Base-by-base conservation (phyloP, 352 stramenopile species). In the Pythium guiyangense region DNA sequence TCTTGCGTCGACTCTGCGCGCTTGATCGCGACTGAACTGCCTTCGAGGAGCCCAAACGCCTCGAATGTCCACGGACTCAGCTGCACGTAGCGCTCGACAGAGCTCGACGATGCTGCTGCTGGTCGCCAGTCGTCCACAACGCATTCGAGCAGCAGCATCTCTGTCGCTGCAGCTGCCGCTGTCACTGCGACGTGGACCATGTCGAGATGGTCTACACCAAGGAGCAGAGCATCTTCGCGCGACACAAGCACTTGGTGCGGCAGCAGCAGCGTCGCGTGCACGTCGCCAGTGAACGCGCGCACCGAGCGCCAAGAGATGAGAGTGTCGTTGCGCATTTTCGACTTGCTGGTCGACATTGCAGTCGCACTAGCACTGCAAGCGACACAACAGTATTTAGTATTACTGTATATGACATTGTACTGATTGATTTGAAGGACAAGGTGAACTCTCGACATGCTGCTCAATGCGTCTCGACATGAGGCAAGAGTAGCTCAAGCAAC, bases 61-160 rank as follows among this genome's bases (percentile, higher is more conserved):
- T 86, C 59, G 29, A 88, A 47, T 6, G 74, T 65, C 81, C 79
- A 92, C 37, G 79, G 50, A 54, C 70, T 69, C 25, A 89, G 34
- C 47, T 87, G 74, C 52, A 86, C 67, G 15, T 57, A 47, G 18
- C 62, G 60, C 29, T 26, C 14, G 14, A 48, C 63, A 20, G 25
- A 8, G 27, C 47, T 43, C 31, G 10, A 10, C 17, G 48, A 31
- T n/a, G 27, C 40, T 27, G 48, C 37, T n/a, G 27, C 40, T 27
- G 34, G 44, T 74, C 72, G 42, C 18, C 20, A 26, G 15, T 47
- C 15, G 42, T 47, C 42, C 26, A 74, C 48, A 31, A 84, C 52
- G 47, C 73, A 70, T 54, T 84, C 65, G 27, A 86, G 56, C 25
- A 73, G 14, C 12, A 78, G 49, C 25, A 58, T 11, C 4, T 14